Base-by-base conservation (phyloP, 2,329 filamentous ascomycete genomes). In the Sclerotinia spermophila region DNA sequence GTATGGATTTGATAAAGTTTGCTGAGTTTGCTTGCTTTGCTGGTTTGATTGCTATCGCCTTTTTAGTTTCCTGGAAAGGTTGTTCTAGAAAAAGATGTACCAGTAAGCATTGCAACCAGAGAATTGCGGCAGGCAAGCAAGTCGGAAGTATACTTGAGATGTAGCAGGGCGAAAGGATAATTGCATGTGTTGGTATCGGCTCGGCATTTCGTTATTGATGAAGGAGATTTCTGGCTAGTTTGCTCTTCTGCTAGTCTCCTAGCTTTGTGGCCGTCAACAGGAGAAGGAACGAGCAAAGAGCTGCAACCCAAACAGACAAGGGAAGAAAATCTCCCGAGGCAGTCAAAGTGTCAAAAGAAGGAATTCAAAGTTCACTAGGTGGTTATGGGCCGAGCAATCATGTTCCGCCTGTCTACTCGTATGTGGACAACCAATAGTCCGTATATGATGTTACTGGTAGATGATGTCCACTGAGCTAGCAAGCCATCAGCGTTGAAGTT, bases 121-220 rank as follows among this genome's bases (percentile, higher is more conserved):
- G 33, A 44, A 45, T 35, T 38, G 59, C 68, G 27, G 48, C 45
- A 55, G 27, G 48, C 45, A 55, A 35, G 24, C 27, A 55, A 27
- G 19, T 56, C 68, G 68, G 68, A 69, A 65, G 38, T 65, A 69
- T 64, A 69, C 67, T 69, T 69, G 44, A n/a, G 44, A 64, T 69
- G 67, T 44, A 35, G 67, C 60, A 69, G 58, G 27, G 60, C 45
- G 44, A 45, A 56, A 40, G 68, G 68, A 64, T 65, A 38, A 56
- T 65, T 69, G 68, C 68, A 69, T 69, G 59, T 65, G 21, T 55
- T 35, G 59, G 35, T 69, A 53, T 38, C 61, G 33, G 61, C 61
- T 27, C 24, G 45, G 24, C 27, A 27, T 40, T 27, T 65, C 61
- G 24, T 30, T 45, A 65, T 65, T 40, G 45, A 65, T 15, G 58